Base-by-base conservation (phyloP, 805 yeast species). In the Candida odintsovae region DNA sequence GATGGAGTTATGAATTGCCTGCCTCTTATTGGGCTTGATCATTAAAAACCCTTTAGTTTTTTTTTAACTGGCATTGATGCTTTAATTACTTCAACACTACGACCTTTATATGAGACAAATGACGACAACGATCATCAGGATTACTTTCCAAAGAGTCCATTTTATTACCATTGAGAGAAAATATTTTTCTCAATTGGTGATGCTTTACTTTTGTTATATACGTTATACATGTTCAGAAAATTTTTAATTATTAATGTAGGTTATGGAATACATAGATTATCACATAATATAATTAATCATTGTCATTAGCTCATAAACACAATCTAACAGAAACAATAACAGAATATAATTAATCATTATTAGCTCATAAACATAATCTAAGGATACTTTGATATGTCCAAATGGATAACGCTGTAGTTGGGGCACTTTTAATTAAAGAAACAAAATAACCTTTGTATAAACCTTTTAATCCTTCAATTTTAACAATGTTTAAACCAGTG, bases 381-480 rank as follows among this genome's bases (percentile, higher is more conserved):
- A 29, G 43, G 45, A 47, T 42, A 38, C 45, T 53, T 50, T 84
- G 90, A 60, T 80, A 86, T n/a, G 78, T 69, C 69, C 79, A 80
- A 46, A 86, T 69, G 1, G 89, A 77, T 5, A 85, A 63, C 1
- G 88, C 87, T 39, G 70, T 73, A 1, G 87, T 78, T 1, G 97
- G 97, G 0, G 92, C 94, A 13, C 87, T 78, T 61, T 90, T 90
- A 43, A 84, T 47, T 4, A 90, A 52, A 6, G 95, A 83, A 1
- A 89, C 78, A 1, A 78, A 66, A 47, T 83, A 75, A 0, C 97
- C 97, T 44, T 80, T 77, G 64, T 90, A 90, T 12, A 89, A 67
- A 0, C 95, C 94, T 9, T 63, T 55, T 0, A 75, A 2, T 0
- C 96, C 96, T 55, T 86, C 90, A 3, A 55, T 59, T 13, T 50